These are phyloP conservation scores for Ceriops decandra DNA, from an alignment of 345 rosid species.

Conservation along the genomic window DNA sequence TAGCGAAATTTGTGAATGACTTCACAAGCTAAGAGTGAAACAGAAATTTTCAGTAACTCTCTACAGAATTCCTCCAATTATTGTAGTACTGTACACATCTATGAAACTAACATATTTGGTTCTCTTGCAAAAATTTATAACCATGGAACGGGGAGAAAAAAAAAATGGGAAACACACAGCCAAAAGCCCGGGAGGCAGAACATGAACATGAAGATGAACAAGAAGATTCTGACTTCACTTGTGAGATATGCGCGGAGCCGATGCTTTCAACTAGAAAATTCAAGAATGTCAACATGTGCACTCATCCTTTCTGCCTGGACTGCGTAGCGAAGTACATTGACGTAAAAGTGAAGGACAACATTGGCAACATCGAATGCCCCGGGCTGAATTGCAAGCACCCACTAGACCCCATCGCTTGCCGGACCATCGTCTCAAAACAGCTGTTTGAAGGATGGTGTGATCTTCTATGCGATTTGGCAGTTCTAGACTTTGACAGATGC, in stretches of 20 bases:
- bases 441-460: slow-evolving; percentile 19
- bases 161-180: slow-evolving; percentile 13
- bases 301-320: slow-evolving; percentile 12
- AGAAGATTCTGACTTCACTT: slow-evolving; percentile 13
- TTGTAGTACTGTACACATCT: background rate
- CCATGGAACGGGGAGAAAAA: too few species aligned
- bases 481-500: slow-evolving; percentile 14
- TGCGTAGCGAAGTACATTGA: slow-evolving; percentile 21
- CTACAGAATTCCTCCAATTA: too few species aligned
- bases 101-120: background rate
- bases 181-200: background rate
- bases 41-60: too few species aligned
- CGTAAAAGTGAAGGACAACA: slow-evolving; percentile 1
- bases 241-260: slow-evolving; percentile 1
- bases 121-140: too few species aligned
- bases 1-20: too few species aligned
- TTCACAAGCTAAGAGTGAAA: too few species aligned
- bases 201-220: background rate
- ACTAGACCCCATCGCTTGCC: slow-evolving; percentile 14
- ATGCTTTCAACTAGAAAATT: slow-evolving; percentile 5
- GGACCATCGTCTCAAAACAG: slow-evolving; percentile 3
- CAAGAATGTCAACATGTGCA: slow-evolving; percentile 8
- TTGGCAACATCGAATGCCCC: slow-evolving; percentile 13
- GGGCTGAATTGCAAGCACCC: slow-evolving; percentile 11
- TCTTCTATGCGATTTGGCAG: slow-evolving; percentile 7